phyloP scores from a whole-genome alignment of 306 rosid species.

The Cicer chorassanicum region DNA sequence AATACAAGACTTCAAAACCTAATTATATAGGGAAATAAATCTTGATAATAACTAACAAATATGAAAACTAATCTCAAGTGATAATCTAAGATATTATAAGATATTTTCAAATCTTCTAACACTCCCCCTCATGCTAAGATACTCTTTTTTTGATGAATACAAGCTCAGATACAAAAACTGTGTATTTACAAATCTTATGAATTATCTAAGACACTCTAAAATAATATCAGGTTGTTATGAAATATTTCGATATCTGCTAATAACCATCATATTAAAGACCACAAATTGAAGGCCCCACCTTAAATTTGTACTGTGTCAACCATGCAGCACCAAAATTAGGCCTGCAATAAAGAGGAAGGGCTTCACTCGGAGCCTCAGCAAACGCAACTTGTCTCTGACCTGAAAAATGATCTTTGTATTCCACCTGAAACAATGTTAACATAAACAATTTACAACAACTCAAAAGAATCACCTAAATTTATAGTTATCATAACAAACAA shows the following conservation, averaged over 20 bases:
- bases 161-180: no score
- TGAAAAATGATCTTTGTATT: slow-evolving; percentile 75
- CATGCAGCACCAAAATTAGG: slow-evolving; percentile 94
- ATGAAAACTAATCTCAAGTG: background rate
- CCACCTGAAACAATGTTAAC: slow-evolving; percentile 65
- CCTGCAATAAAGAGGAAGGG: slow-evolving; percentile 95
- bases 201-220: background rate
- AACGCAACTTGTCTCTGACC: slow-evolving; percentile 70
- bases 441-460: slow-evolving; percentile 27
- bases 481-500: slow-evolving; percentile 22
- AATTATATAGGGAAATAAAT: slow-evolving; percentile 11
- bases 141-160: no score
- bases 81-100: background rate
- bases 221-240: background rate
- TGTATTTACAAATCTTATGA: background rate
- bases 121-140: background rate
- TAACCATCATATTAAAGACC: slow-evolving; percentile 22
- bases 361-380: slow-evolving; percentile 96
- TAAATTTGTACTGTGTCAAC: slow-evolving; percentile 86
- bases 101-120: background rate
- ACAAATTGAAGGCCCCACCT: slow-evolving; percentile 58
- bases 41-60: slow-evolving; percentile 6
- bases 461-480: slow-evolving; percentile 19
- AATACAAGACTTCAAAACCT: slow-evolving; percentile 3
- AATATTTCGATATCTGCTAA: background rate